Conservation (phyloP, 805 yeast species). For the Pichia phayaonensis region DNA sequence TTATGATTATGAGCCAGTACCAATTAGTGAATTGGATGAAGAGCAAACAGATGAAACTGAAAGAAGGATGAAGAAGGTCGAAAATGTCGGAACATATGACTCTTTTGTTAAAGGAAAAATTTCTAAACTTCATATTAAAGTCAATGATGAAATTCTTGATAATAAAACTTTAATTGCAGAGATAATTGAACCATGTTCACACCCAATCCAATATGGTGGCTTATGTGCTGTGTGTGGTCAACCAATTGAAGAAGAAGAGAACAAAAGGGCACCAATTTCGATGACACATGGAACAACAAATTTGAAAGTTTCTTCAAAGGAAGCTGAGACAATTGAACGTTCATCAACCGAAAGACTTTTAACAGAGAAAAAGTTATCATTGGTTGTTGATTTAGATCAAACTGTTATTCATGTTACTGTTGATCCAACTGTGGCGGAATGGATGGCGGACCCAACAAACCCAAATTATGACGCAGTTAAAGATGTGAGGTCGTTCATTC, state of each 20-base stretch:
- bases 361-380: slow-evolving; percentile 59
- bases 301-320: slow-evolving; percentile 73
- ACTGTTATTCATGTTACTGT: slow-evolving; percentile 97
- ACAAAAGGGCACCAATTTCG: slow-evolving; percentile 69
- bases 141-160: slow-evolving; percentile 56
- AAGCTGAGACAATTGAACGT: slow-evolving; percentile 79
- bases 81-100: slow-evolving; percentile 70
- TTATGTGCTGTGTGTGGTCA: slow-evolving; percentile 90
- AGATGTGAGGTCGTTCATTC: slow-evolving; percentile 69
- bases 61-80: slow-evolving; percentile 41
- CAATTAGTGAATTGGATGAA: slow-evolving; percentile 35
- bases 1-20: slow-evolving; percentile 56
- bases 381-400: slow-evolving; percentile 95
- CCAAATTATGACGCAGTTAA: slow-evolving; percentile 81
- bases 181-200: slow-evolving; percentile 79
- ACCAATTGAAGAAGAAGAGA: slow-evolving; percentile 58
- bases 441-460: slow-evolving; percentile 81
- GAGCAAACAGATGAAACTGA: slow-evolving; percentile 33
- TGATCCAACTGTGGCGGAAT: slow-evolving; percentile 93
- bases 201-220: slow-evolving; percentile 90
- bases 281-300: slow-evolving; percentile 88
- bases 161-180: slow-evolving; percentile 38
- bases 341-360: slow-evolving; percentile 53
- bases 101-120: slow-evolving; percentile 74
- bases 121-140: slow-evolving; percentile 38